phyloP scores from a whole-genome alignment of 495 filamentous ascomycete genomes.

The Alectoria sarmentosa region DNA sequence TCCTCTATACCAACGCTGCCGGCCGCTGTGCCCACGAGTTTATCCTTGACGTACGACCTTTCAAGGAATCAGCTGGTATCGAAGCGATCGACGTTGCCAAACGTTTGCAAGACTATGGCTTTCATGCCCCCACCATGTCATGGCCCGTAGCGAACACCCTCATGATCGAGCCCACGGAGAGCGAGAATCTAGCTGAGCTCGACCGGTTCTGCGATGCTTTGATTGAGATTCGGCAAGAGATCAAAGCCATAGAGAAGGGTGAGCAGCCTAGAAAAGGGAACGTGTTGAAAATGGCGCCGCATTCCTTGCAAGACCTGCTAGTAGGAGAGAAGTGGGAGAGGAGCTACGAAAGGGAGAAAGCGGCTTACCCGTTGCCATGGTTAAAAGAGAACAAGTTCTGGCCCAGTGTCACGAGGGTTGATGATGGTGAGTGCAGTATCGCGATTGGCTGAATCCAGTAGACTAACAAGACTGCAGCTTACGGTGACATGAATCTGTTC shows the following conservation, averaged over 20 bases:
- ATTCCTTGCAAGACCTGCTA: constrained; percentile 78
- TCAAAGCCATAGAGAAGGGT: constrained; percentile 76
- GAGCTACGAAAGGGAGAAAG: constrained; percentile 70
- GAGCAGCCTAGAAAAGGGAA: constrained; percentile 72
- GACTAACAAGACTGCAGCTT: constrained; percentile 51
- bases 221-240: constrained; percentile 82
- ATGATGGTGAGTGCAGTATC: constrained; percentile 64
- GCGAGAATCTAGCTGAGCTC: constrained; percentile 85
- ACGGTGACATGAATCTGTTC: constrained; percentile 89
- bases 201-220: constrained; percentile 93
- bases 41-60: constrained; percentile 83
- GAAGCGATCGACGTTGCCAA: constrained; percentile 98
- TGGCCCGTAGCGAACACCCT: constrained; percentile 96
- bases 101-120: constrained; percentile 95
- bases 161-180: constrained; percentile 98
- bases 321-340: constrained; percentile 65
- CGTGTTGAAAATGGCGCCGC: constrained; percentile 86
- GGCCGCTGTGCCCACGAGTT: constrained; percentile 96
- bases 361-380: constrained; percentile 82
- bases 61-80: constrained; percentile 78
- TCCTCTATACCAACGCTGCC: constrained; percentile 85
- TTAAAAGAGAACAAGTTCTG: constrained; percentile 97
- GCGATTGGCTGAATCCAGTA: constrained; percentile 2
- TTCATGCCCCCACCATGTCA: constrained; percentile 97
- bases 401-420: constrained; percentile 81